Evolutionary conservation across 1,284 basidiomycete genomes (phyloP).

Genomic region (Cryptococcus sp.): DNA sequence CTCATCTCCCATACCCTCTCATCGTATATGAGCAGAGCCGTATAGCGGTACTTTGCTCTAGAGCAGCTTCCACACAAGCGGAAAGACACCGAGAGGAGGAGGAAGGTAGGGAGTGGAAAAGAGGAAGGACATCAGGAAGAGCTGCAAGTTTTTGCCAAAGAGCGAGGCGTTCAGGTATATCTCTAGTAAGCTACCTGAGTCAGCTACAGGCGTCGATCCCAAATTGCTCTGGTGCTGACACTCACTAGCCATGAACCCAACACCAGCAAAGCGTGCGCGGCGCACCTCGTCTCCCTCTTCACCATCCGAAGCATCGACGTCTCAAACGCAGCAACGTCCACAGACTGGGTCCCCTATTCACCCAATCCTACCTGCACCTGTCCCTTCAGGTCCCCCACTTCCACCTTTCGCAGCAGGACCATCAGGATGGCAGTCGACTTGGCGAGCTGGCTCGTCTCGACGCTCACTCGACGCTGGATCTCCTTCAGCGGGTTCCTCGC

Average conservation of each 20-base stretch:
- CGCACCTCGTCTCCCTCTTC: constrained; percentile 18
- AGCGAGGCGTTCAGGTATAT: too few relatives aligned
- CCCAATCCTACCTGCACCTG: constrained; percentile 21
- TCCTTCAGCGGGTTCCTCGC: constrained; percentile 17
- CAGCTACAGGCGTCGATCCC: too few relatives aligned
- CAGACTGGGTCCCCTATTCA: constrained; percentile 21
- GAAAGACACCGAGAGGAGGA: too few relatives aligned
- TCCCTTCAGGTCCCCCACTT: constrained; percentile 18
- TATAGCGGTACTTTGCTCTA: too few relatives aligned
- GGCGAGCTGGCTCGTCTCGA: constrained; percentile 14
- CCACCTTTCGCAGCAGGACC: constrained; percentile 19
- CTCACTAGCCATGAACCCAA: constrained; percentile 20
- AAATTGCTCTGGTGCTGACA: too few relatives aligned
- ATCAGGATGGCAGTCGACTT: constrained; percentile 14
- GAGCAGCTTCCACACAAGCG: too few relatives aligned
- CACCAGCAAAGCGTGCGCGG: constrained; percentile 24
- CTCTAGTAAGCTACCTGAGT: too few relatives aligned
- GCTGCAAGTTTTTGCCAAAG: too few relatives aligned
- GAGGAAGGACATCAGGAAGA: too few relatives aligned
- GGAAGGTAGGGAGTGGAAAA: too few relatives aligned
- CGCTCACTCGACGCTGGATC: constrained; percentile 27
- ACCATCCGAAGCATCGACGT: constrained; percentile 12
- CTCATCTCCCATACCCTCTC: too few relatives aligned
- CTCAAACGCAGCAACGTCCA: constrained; percentile 3
- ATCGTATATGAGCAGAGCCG: too few relatives aligned